These are phyloP conservation scores for Leptographium galeiforme DNA, from an alignment of 2,329 filamentous ascomycete species.

Conservation along the genomic window DNA sequence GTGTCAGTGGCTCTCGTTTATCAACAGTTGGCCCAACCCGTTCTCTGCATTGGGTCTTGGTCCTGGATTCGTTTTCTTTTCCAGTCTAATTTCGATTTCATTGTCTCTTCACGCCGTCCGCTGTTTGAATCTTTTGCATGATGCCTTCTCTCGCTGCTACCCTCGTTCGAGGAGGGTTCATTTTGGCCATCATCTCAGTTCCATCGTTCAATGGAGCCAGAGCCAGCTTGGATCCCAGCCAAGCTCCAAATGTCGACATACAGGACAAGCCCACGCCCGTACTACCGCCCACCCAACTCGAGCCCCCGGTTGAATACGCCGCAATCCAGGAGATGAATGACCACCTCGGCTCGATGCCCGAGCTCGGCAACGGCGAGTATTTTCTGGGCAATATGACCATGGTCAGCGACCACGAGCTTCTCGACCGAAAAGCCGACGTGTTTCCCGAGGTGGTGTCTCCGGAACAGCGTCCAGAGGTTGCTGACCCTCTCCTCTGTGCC, in stretches of 20 bases:
- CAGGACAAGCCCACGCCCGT: too few species aligned
- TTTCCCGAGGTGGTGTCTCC: too few species aligned
- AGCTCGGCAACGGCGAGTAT: not conserved
- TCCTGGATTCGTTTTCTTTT: not conserved
- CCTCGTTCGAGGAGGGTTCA: not conserved
- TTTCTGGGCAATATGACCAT: not conserved
- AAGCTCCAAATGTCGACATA: too few species aligned
- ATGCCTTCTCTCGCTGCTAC: not conserved
- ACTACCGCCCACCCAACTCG: too few species aligned
- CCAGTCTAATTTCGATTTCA: not conserved
- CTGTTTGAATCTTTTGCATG: not conserved
- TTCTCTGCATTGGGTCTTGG: too few species aligned
- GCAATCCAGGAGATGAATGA: not conserved
- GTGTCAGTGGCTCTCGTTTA: too few species aligned
- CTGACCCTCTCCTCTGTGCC: conserved; percentile 1
- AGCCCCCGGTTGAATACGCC: not conserved
- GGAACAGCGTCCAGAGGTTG: not conserved
- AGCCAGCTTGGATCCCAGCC: too few species aligned
- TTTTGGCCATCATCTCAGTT: not conserved
- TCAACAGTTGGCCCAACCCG: too few species aligned
- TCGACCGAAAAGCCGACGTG: too few species aligned
- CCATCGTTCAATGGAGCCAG: too few species aligned
- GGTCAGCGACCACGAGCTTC: not conserved
- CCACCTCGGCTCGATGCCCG: not conserved
- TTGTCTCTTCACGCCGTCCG: not conserved